phyloP scores from a whole-genome alignment of 2,329 filamentous ascomycete species.

The Cadophora luteo-olivacea region DNA sequence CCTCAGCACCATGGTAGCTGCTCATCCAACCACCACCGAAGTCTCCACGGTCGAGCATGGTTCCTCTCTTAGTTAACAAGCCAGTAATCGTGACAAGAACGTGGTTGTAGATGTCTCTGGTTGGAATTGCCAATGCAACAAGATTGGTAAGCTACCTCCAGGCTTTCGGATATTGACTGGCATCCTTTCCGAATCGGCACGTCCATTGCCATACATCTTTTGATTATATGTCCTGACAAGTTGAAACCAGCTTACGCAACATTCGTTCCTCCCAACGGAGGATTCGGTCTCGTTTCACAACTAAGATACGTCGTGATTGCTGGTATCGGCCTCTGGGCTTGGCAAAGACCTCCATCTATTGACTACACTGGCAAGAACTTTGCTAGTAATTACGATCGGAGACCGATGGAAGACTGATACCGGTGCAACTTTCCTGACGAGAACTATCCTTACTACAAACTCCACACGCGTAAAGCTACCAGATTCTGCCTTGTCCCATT shows the following conservation, averaged over 20 bases:
- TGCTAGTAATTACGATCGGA: neutral
- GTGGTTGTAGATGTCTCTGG: constrained; percentile 6
- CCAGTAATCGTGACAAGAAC: neutral
- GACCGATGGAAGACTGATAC: neutral
- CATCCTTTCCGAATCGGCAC: neutral
- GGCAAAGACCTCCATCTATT: neutral
- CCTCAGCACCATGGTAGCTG: neutral
- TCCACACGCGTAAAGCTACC: neutral
- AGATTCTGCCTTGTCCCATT: neutral
- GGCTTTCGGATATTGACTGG: too few species aligned
- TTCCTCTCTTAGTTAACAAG: neutral
- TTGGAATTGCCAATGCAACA: neutral
- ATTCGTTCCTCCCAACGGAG: neutral
- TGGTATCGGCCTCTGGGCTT: neutral
- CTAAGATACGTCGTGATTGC: neutral
- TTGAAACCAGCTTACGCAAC: neutral
- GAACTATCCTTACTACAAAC: neutral
- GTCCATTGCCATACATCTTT: neutral
- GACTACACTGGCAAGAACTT: neutral
- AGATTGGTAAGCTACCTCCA: neutral
- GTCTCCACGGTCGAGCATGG: neutral
- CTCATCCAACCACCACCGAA: neutral
- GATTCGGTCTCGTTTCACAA: neutral
- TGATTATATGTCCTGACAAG: neutral
- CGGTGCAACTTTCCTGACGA: neutral